Evolutionary conservation across 768 basidiomycete genomes (phyloP).

Genomic region (Tricholoma furcatifolium): DNA sequence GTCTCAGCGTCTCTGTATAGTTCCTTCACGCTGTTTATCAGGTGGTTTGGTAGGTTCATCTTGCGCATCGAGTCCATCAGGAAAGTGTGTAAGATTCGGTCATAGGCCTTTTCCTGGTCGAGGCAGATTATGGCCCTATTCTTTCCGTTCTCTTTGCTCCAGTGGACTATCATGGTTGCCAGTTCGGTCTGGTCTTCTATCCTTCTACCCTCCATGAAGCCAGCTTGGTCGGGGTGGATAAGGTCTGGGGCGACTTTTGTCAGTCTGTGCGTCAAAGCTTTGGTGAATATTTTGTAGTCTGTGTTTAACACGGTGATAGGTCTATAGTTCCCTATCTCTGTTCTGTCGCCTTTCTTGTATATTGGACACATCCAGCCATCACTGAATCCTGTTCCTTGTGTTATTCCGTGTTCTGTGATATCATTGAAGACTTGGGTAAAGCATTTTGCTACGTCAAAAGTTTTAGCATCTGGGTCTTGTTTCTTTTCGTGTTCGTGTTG

Average conservation of each 20-base stretch:
- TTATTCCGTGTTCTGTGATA: background rate
- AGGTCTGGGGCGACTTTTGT: constrained; percentile 16
- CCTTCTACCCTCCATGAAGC: constrained; percentile 31
- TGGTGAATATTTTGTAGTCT: background rate
- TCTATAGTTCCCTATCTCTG: too few relatives aligned
- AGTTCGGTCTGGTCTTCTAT: constrained; percentile 34
- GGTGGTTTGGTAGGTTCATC: constrained; percentile 11
- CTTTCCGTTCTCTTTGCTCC: constrained; percentile 18
- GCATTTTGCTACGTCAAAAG: too few relatives aligned
- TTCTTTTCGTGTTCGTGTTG: too few relatives aligned
- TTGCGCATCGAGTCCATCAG: constrained; percentile 17
- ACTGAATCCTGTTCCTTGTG: background rate
- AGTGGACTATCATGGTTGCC: constrained; percentile 21
- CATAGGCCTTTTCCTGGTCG: constrained; percentile 43
- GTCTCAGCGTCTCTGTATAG: background rate
- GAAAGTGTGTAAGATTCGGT: constrained; percentile 31
- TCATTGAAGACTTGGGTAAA: too few relatives aligned
- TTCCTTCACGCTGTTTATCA: constrained; percentile 14
- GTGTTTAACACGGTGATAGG: background rate
- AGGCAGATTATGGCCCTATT: constrained; percentile 29
- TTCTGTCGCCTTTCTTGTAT: background rate
- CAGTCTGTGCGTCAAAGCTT: constrained; percentile 4
- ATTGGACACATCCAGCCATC: background rate
- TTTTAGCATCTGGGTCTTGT: too few relatives aligned
- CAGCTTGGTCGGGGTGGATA: constrained; percentile 37